These are phyloP conservation scores for Pythium dissotocum DNA, from an alignment of 352 stramenopile species.

Conservation along the genomic window DNA sequence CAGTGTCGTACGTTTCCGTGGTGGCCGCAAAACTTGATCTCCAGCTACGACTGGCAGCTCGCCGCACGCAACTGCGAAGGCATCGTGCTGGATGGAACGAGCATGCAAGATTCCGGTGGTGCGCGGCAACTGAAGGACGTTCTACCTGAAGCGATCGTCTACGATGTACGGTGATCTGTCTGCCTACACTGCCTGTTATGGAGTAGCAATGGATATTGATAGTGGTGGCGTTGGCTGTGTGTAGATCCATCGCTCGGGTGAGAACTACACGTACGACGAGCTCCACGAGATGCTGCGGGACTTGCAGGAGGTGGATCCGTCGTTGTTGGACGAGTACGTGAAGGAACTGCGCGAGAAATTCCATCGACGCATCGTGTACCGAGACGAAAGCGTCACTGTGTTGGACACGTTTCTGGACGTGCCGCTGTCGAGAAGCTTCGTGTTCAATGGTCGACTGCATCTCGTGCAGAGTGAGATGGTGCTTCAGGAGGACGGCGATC, in stretches of 20 bases:
- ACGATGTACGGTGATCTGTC: slow-evolving; percentile 45
- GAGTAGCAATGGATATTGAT: neutral
- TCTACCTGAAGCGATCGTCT: slow-evolving; percentile 56
- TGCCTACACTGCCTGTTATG: neutral
- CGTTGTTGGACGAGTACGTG: slow-evolving; percentile 60
- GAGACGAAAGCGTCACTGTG: slow-evolving; percentile 57
- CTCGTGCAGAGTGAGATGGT: slow-evolving; percentile 75
- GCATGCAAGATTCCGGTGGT: slow-evolving; percentile 3
- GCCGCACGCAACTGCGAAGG: slow-evolving; percentile 66
- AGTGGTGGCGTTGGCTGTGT: neutral
- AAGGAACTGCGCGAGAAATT: slow-evolving; percentile 59
- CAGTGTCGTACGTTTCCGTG: slow-evolving; percentile 84
- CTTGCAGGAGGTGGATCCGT: slow-evolving; percentile 53
- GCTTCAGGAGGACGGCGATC: slow-evolving; percentile 20
- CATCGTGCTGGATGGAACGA: slow-evolving; percentile 25
- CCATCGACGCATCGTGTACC: slow-evolving; percentile 48
- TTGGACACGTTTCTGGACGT: slow-evolving; percentile 56
- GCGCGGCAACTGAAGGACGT: slow-evolving; percentile 51
- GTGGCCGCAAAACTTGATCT: slow-evolving; percentile 79
- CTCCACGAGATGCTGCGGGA: slow-evolving; percentile 58
- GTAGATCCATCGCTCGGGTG: slow-evolving; percentile 71
- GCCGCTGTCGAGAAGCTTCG: slow-evolving; percentile 52
- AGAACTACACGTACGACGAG: slow-evolving; percentile 76
- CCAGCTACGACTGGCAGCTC: slow-evolving; percentile 78
- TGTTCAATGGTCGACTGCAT: slow-evolving; percentile 74